These are phyloP conservation scores for Tolypocladium amazonense DNA, from an alignment of 2,329 filamentous ascomycete genomes.

Conservation along the genomic window DNA sequence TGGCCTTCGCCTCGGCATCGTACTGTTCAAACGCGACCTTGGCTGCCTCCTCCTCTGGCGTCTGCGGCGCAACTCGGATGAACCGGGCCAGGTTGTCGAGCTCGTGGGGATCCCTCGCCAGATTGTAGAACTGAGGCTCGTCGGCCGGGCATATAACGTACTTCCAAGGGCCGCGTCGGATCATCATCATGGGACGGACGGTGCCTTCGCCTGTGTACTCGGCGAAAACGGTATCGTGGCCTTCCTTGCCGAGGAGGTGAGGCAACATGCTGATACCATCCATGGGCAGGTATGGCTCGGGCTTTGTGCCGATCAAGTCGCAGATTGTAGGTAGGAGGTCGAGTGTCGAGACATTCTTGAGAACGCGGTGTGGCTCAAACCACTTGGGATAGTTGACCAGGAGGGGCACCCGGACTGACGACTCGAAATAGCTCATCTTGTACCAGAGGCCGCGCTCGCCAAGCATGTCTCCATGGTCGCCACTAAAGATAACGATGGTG, in stretches of 20 bases:
- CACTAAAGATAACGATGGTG: slow-evolving; percentile 86
- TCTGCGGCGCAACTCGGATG: slow-evolving; percentile 26
- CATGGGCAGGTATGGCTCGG: slow-evolving; percentile 64
- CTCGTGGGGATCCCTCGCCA: slow-evolving; percentile 65
- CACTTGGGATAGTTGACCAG: slow-evolving; percentile 70
- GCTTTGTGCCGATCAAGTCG: slow-evolving; percentile 64
- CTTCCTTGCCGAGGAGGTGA: slow-evolving; percentile 55
- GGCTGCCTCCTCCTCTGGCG: slow-evolving; percentile 33
- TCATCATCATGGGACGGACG: slow-evolving; percentile 85
- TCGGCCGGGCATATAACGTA: slow-evolving; percentile 80
- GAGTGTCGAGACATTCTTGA: slow-evolving; percentile 79
- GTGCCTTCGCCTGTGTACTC: slow-evolving; percentile 95
- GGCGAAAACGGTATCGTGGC: slow-evolving; percentile 79
- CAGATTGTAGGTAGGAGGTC: slow-evolving; percentile 85
- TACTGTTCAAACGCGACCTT: slow-evolving; percentile 52
- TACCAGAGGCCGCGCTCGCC: slow-evolving; percentile 90
- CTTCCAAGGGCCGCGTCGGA: slow-evolving; percentile 81
- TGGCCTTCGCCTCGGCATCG: slow-evolving; percentile 57
- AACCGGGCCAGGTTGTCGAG: slow-evolving; percentile 57
- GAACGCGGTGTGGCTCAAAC: slow-evolving; percentile 66
- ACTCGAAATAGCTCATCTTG: slow-evolving; percentile 97
- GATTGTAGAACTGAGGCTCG: slow-evolving; percentile 74
- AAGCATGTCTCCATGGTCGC: slow-evolving; percentile 93
- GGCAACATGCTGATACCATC: slow-evolving; percentile 75
- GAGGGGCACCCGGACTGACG: slow-evolving; percentile 79